Conservation (phyloP, 495 filamentous ascomycete species). For the Neurospora hispaniola region DNA sequence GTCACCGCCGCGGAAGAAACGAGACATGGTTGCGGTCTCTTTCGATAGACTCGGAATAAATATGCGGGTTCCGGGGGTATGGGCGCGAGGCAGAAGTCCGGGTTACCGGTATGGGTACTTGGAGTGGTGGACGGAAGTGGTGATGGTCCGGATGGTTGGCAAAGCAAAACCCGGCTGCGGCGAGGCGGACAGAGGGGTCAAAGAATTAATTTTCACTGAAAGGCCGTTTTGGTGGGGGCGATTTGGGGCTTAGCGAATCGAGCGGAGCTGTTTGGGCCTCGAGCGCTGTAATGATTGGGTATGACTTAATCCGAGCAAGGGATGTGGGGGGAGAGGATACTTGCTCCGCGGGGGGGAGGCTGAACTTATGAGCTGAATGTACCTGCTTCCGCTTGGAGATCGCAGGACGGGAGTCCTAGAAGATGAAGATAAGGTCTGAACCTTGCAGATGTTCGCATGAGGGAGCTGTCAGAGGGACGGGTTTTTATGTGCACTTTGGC, state of each 20-base stretch:
- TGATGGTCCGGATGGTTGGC: conserved; percentile 10
- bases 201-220: conserved; percentile 26
- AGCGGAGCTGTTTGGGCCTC: neutral
- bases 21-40: conserved; percentile 57
- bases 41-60: neutral
- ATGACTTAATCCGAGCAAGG: conserved; percentile 7
- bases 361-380: neutral
- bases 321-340: neutral
- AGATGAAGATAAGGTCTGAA: neutral
- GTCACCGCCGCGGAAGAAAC: conserved; percentile 90
- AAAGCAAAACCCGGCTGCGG: conserved; percentile 14
- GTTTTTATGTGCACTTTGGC: neutral
- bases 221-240: conserved; percentile 27
- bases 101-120: conserved; percentile 2
- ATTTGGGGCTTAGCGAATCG: conserved; percentile 23
- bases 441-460: neutral
- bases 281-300: conserved; percentile 1
- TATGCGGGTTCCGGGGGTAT: conserved; percentile 1
- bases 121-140: conserved; percentile 6
- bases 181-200: conserved; percentile 17
- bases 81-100: conserved; percentile 1
- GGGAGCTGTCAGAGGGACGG: neutral
- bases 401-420: neutral
- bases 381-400: neutral
- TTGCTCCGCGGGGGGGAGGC: neutral